Base-by-base conservation (phyloP, 169 alveolate genomes). In the Plasmodium inui region DNA sequence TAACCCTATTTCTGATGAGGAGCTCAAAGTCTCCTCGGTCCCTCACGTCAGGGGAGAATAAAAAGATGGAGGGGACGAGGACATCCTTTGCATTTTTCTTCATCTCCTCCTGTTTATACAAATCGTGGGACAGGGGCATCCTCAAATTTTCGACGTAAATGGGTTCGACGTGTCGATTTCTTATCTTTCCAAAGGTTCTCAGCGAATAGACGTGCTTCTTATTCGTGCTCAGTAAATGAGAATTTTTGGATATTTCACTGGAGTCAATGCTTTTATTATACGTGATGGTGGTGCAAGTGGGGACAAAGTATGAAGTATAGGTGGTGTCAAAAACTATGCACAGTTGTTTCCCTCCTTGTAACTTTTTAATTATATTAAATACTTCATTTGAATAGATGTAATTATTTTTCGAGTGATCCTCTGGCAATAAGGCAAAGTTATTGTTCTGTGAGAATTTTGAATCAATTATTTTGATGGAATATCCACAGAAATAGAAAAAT, bases 401-500 rank as follows among this genome's bases (percentile, higher is more conserved):
- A 53, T 89, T 89, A 89, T 57, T 89, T 79, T 79, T 78, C 41
- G 90, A 78, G 44, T 89, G 46, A 80, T 89, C 94, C 46, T 89
- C 90, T 19, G 94, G 94, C 46, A 89, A 32, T 89, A 89, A 89
- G 3, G 90, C 94, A 89, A 89, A 89, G 82, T 89, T 89, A 80
- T 89, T 30, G 9, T 78, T 39, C 72, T 89, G 90, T 14, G 83
- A 37, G 72, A 89, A 89, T 79, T 89, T 89, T 17, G 90, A 39
- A 89, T 89, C 94, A 57, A 89, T 79, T 6, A 89, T 34, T 79
- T 89, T 89, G 19, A 80, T 89, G 8, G 94, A 89, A 89, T 79
- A 89, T 61, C 94, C 94, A 39, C 82, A 89, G 70, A 79, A 89
- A 79, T 89, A 89, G 39, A 89, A 89, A 61, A 89, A 89, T 89